Evolutionary conservation across 257 asterid genomes (phyloP).

Genomic region (Eucommia ulmoides): DNA sequence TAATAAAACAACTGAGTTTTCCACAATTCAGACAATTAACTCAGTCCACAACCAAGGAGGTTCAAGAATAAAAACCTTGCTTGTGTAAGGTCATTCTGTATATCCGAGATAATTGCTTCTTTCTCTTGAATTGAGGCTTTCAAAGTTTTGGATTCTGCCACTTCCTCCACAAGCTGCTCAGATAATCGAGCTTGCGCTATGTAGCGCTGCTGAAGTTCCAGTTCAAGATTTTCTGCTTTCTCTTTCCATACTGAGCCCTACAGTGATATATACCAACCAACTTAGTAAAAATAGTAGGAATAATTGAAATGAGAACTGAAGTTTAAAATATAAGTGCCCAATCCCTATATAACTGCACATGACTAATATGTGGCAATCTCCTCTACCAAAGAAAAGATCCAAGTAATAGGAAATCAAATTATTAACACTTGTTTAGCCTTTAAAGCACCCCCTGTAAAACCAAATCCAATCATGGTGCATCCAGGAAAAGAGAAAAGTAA

Average conservation of each 20-base stretch:
- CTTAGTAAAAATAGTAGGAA: constrained; percentile 5
- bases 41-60: background rate
- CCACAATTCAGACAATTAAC: background rate
- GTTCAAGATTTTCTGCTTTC: constrained; percentile 79
- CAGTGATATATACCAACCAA: constrained; percentile 7
- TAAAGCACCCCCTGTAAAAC: background rate
- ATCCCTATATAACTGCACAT: background rate
- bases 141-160: constrained; percentile 77
- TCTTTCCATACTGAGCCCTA: constrained; percentile 99
- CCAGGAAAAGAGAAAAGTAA: background rate
- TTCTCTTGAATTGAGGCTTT: constrained; percentile 70
- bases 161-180: constrained; percentile 95
- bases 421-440: too few relatives aligned
- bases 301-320: background rate
- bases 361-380: background rate
- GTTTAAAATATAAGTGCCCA: background rate
- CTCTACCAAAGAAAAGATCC: background rate
- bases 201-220: constrained; percentile 91
- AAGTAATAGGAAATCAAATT: too few relatives aligned
- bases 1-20: constrained; percentile 2
- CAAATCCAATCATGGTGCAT: background rate
- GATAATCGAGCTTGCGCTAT: constrained; percentile 93
- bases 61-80: constrained; percentile 31
- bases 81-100: constrained; percentile 61
- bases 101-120: constrained; percentile 44